phyloP scores from a whole-genome alignment of 148 eudicot genomes.

The Pouteria glomerata region DNA sequence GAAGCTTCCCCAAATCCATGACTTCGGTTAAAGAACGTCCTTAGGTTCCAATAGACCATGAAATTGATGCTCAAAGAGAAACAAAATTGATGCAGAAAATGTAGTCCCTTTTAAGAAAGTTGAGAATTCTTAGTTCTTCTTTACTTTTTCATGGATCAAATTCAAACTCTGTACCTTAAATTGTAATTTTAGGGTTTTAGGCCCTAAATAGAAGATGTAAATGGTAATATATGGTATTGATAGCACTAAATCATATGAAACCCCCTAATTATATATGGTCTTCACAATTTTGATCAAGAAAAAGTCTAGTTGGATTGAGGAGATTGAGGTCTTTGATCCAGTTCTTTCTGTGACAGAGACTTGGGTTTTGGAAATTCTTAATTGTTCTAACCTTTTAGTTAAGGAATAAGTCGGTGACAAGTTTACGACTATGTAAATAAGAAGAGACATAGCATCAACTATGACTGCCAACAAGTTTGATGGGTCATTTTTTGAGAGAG shows the following conservation, averaged over 20 bases:
- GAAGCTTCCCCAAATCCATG: slow-evolving; percentile 17
- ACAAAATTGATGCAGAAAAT: slow-evolving; percentile 53
- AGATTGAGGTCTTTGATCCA: slow-evolving; percentile 75
- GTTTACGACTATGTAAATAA: too few relatives aligned
- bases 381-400: slow-evolving; percentile 51
- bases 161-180: slow-evolving; percentile 32
- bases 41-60: slow-evolving; percentile 50
- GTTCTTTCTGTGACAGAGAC: slow-evolving; percentile 62
- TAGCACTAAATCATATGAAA: slow-evolving; percentile 65
- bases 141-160: slow-evolving; percentile 42
- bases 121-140: slow-evolving; percentile 50
- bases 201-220: slow-evolving; percentile 46
- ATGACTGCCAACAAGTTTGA: too few relatives aligned
- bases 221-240: slow-evolving; percentile 87
- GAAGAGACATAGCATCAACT: too few relatives aligned
- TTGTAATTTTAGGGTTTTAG: slow-evolving; percentile 39
- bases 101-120: slow-evolving; percentile 42
- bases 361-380: slow-evolving; percentile 50
- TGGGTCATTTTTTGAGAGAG: too few relatives aligned
- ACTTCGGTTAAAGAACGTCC: slow-evolving; percentile 20
- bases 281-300: slow-evolving; percentile 69
- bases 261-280: slow-evolving; percentile 65
- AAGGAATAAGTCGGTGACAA: slow-evolving; percentile 63
- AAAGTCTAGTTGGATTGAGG: slow-evolving; percentile 61
- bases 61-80: slow-evolving; percentile 37